Conservation (phyloP, 768 basidiomycete genomes). For the Pleurotus citrinopileatus region DNA sequence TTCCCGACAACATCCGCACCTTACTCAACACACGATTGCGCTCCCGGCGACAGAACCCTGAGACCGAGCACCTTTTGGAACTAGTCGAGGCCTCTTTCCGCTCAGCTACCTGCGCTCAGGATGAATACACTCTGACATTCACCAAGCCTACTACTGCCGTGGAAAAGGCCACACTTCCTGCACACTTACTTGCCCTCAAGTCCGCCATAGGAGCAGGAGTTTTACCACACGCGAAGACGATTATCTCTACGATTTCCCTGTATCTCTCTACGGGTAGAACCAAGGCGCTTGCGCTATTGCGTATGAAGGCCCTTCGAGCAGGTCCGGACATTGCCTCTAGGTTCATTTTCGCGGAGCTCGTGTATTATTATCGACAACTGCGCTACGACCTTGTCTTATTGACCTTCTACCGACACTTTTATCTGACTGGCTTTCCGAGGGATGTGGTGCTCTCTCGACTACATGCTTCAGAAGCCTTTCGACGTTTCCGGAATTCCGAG, state of each 20-base stretch:
- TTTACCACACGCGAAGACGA: not conserved
- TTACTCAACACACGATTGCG: constrained; percentile 1
- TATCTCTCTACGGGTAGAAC: constrained; percentile 33
- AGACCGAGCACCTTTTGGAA: not conserved
- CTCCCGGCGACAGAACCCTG: not conserved
- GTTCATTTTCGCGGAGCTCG: constrained; percentile 39
- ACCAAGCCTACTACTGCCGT: too few relatives aligned
- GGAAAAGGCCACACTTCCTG: not conserved
- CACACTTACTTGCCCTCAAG: constrained; percentile 2
- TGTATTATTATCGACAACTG: constrained; percentile 30
- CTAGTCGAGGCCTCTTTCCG: constrained; percentile 12
- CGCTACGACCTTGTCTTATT: constrained; percentile 32
- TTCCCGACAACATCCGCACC: not conserved
- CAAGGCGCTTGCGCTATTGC: constrained; percentile 29
- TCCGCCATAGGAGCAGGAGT: constrained; percentile 22
- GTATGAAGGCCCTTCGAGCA: constrained; percentile 25
- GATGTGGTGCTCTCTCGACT: constrained; percentile 24
- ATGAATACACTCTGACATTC: too few relatives aligned
- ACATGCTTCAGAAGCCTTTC: constrained; percentile 4
- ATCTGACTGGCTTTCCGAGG: constrained; percentile 49
- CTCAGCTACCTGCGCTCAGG: too few relatives aligned
- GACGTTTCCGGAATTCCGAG: constrained; percentile 8
- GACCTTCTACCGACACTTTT: constrained; percentile 51
- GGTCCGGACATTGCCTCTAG: not conserved
- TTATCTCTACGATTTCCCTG: constrained; percentile 31